Base-by-base conservation (phyloP, 345 rosid species). In the Lepidium sativum region DNA sequence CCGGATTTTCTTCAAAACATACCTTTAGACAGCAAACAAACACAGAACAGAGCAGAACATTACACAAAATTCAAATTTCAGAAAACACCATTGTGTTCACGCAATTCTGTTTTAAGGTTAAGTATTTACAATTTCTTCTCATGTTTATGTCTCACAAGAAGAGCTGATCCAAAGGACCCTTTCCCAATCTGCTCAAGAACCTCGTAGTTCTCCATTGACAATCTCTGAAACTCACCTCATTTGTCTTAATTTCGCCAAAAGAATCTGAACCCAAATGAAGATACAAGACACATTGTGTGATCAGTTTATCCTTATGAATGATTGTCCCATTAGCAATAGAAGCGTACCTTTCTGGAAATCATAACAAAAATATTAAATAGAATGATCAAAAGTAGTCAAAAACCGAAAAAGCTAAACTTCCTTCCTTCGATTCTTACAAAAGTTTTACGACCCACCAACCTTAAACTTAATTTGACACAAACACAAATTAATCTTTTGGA, bases 111-210 rank as follows among this genome's bases (percentile, higher is more conserved):
- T 54, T 27, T 13, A 3, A 16, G 15, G 27, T 51, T 9, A 45
- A 52, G 27, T 16, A 6, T 94, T 84, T 64, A 95, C 99, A 82
- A 88, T 73, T 86, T 91, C 76, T 82, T 88, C 80, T 91, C 98
- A 75, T 90, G 92, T 69, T 84, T 95, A 75, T 95, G 99, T 79
- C 94, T 88, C 60, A 95, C 99, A 0, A 95, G 96, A 76, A 88
- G 95, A 38, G 99, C 99, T 6, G 98, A 86, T 60, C 99, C 99
- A 44, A 95, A 95, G 31, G 98, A 84, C 10, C 99, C 99, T 78
- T 88, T 91, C 32, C 99, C 99, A 38, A 95, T 88, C 60, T 91
- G 98, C 83, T 95, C 98, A n/a, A 95, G 82, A 69, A 91, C 66
- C 70, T 95, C 99, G 61, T 95, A 95, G 73, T 95, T 84, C 82